Base-by-base conservation (phyloP, 768 basidiomycete species). In the Psilocybe subaeruginosa region DNA sequence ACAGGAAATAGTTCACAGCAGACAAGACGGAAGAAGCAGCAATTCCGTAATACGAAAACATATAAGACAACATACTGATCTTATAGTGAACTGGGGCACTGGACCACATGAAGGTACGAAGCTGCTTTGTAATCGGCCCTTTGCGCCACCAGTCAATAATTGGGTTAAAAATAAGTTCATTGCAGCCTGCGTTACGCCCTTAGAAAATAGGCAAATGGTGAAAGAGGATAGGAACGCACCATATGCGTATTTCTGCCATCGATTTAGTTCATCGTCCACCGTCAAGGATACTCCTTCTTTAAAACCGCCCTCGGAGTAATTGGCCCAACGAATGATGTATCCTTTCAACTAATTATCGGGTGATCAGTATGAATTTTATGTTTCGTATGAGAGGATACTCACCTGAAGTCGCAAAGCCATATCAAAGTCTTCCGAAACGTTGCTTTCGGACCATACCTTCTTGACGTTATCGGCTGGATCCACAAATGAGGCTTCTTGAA, bases 251-350 rank as follows among this genome's bases (percentile, higher is more conserved):
- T 95, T 97, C 63, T 95, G 92, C 95, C 95, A 97, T 2, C 95
- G 75, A 67, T 95, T 95, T 8, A 97, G 77, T 72, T 97, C 95
- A 68, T 97, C 95, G 54, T 95, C 93, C 57, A 87, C 88, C 0
- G 95, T 95, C 14, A 97, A 78, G 0, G 90, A 92, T 17, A 97
- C 94, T 63, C 95, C 95, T 69, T 97, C 95, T 76, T 94, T 91
- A 80, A 95, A 96, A 1, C 86, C 90, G 51, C 92, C 87, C 19
- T 90, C 82, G 1, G 87, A 89, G 72, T 96, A 96, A 0, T 91
- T 92, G 30, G 93, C 89, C 93, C 91, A 90, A 48, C 90, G 87
- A 64, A 93, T 91, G 64, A 84, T 86, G 70, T 91, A 92, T 0
- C 88, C 90, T 68, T 85, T 77, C 50, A 85, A 68, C 76, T 82